Percentiles rank a stretch among this genome's conserved stretches.
phyloP scores from a whole-genome alignment of 306 rosid species.

The Comarum palustre region DNA sequence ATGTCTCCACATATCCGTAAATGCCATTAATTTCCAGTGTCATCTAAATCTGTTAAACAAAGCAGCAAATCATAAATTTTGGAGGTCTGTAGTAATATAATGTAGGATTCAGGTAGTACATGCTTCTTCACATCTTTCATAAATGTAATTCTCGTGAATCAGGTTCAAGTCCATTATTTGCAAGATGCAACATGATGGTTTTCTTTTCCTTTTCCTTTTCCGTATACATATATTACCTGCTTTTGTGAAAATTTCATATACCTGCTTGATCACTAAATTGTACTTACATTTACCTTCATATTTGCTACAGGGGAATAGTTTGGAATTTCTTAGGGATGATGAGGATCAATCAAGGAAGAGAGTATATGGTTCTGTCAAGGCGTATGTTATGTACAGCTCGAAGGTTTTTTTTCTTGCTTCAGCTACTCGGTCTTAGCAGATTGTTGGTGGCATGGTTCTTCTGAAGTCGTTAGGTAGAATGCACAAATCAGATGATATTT shows the following conservation, averaged over 20 bases:
- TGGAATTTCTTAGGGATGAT: not conserved
- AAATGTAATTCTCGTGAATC: not conserved
- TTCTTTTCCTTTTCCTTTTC: not conserved
- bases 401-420: not conserved
- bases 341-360: not conserved
- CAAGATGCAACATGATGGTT: not conserved
- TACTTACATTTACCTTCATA: not conserved
- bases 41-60: not conserved
- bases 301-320: not conserved
- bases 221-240: not conserved
- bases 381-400: not conserved
- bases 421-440: not conserved
- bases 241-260: not conserved
- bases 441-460: not conserved
- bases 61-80: not conserved
- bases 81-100: not conserved
- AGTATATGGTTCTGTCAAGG: not conserved
- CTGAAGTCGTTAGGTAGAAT: not conserved
- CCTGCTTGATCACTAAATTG: not conserved
- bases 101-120: not conserved
- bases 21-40: not conserved
- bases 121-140: not conserved
- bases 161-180: not conserved
- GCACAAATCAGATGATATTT: not conserved
- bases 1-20: not conserved